Percentiles rank a stretch among this genome's conserved stretches.
phyloP scores from a whole-genome alignment of 768 basidiomycete species.

The Psilocybe cubensis region DNA sequence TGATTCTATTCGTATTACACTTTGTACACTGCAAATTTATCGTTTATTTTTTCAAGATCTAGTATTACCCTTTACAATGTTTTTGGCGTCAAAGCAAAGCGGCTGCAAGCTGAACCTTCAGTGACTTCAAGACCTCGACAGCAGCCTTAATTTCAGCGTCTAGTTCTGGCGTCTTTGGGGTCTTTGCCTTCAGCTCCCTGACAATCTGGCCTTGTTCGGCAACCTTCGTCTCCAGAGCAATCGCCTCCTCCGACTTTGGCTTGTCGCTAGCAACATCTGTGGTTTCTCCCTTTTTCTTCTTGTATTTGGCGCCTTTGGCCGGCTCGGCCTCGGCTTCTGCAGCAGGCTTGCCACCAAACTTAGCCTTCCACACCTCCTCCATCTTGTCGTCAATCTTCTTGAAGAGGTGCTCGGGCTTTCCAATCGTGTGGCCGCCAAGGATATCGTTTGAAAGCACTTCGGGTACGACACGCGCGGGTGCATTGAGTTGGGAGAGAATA shows the following conservation, averaged over 20 bases:
- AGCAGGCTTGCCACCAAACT: slow-evolving; percentile 72
- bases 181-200: slow-evolving; percentile 67
- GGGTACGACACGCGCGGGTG: slow-evolving; percentile 82
- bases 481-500: slow-evolving; percentile 88
- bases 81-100: slow-evolving; percentile 12
- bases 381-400: slow-evolving; percentile 91
- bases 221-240: slow-evolving; percentile 75
- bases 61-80: not conserved
- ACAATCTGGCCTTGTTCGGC: slow-evolving; percentile 77
- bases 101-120: slow-evolving; percentile 61
- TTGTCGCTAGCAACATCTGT: slow-evolving; percentile 45
- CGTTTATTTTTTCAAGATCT: not conserved
- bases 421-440: slow-evolving; percentile 83
- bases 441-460: slow-evolving; percentile 78
- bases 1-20: not conserved
- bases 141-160: slow-evolving; percentile 64
- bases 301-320: slow-evolving; percentile 47
- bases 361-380: slow-evolving; percentile 79
- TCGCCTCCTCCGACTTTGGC: slow-evolving; percentile 73
- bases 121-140: slow-evolving; percentile 63
- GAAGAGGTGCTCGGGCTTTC: slow-evolving; percentile 89
- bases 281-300: slow-evolving; percentile 60
- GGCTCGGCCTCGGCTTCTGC: slow-evolving; percentile 40
- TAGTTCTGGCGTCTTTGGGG: slow-evolving; percentile 59
- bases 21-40: not conserved